Evolutionary conservation across 192 early-diverging fungal species (phyloP).

Genomic region (Coemansia guatemalensis): DNA sequence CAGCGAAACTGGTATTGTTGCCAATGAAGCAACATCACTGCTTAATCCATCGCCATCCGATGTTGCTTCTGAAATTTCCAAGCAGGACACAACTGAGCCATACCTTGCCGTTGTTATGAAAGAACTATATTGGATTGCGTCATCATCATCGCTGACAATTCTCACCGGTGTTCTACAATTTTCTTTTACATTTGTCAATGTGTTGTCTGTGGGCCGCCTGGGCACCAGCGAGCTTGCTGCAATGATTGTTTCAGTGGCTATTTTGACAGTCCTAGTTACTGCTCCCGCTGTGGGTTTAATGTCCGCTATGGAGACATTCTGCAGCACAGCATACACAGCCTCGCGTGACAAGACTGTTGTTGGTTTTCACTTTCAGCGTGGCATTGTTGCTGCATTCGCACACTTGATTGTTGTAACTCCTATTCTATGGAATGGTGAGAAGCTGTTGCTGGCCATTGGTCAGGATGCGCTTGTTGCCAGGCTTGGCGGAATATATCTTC

Average conservation of each 20-base stretch:
- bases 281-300: constrained; percentile 64
- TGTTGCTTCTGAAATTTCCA: too few relatives aligned
- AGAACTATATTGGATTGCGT: constrained; percentile 33
- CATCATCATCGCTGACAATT: constrained; percentile 54
- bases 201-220: constrained; percentile 63
- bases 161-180: constrained; percentile 65
- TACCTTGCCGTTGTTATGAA: constrained; percentile 23
- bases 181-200: constrained; percentile 62
- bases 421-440: constrained; percentile 64
- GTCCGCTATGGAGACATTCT: constrained; percentile 52
- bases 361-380: too few relatives aligned
- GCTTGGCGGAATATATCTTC: constrained; percentile 59
- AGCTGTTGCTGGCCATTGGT: too few relatives aligned
- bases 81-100: constrained; percentile 6
- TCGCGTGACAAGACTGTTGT: too few relatives aligned
- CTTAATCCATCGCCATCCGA: too few relatives aligned
- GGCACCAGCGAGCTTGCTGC: constrained; percentile 65
- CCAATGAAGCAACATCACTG: too few relatives aligned
- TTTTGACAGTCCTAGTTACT: constrained; percentile 47
- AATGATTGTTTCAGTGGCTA: constrained; percentile 60
- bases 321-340: too few relatives aligned
- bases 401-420: too few relatives aligned
- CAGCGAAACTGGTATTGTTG: too few relatives aligned
- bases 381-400: too few relatives aligned
- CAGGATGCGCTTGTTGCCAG: constrained; percentile 66